These are phyloP conservation scores for Artomyces pyxidatus DNA, from an alignment of 768 basidiomycete genomes.

Conservation along the genomic window DNA sequence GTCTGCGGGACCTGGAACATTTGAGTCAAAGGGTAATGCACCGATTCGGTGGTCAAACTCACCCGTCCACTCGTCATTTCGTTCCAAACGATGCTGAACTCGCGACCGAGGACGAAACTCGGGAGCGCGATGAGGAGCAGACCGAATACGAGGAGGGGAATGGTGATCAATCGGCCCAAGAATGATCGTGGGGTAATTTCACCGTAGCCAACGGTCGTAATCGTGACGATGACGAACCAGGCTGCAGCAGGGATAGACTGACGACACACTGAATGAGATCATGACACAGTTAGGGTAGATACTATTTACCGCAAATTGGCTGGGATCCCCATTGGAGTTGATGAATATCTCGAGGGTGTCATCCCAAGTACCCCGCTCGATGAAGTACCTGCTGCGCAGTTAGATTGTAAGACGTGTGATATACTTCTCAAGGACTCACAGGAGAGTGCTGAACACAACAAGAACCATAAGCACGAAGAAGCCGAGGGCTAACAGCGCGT, in stretches of 20 bases:
- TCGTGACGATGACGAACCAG: conserved; percentile 82
- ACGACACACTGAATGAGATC: not conserved
- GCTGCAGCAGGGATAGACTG: conserved; percentile 68
- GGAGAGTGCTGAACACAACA: conserved; percentile 78
- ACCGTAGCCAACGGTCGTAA: conserved; percentile 87
- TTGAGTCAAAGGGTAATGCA: not conserved
- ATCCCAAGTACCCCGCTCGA: conserved; percentile 89
- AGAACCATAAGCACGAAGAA: conserved; percentile 88
- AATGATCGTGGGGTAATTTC: conserved; percentile 86
- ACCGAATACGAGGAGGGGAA: conserved; percentile 83
- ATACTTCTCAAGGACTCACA: conserved; percentile 36
- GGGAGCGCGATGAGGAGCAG: conserved; percentile 85
- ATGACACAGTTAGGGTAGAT: not conserved
- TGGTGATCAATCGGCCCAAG: conserved; percentile 77
- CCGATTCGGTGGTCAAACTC: not conserved
- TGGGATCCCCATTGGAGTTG: conserved; percentile 77
- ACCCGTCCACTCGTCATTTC: conserved; percentile 43
- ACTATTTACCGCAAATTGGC: conserved; percentile 59
- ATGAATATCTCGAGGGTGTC: conserved; percentile 70
- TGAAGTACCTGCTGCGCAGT: conserved; percentile 56
- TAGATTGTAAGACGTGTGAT: not conserved
- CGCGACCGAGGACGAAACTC: conserved; percentile 84
- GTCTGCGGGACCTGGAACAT: not conserved
- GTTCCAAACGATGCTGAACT: conserved; percentile 90
- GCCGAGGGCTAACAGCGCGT: conserved; percentile 77